Conservation (phyloP, 1,139 yeast species). For the Meyerozyma elateridarum region DNA sequence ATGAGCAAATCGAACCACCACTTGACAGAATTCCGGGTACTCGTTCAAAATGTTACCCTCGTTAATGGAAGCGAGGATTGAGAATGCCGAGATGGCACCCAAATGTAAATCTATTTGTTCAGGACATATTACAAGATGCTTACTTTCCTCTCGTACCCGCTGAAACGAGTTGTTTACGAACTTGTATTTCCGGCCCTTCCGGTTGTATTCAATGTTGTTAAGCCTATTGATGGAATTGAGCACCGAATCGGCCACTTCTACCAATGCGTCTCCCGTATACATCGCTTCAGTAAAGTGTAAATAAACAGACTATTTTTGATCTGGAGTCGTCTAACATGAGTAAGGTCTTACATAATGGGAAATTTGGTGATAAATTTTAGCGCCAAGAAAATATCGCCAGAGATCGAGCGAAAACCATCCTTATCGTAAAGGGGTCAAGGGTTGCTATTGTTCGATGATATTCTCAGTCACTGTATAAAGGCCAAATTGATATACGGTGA, state of each 20-base stretch:
- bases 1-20: conserved; percentile 47
- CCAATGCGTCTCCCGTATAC: conserved; percentile 16
- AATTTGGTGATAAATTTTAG: too few species aligned
- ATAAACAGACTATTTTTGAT: too few species aligned
- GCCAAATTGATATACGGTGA: too few species aligned
- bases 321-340: too few species aligned
- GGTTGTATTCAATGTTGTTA: conserved; percentile 39
- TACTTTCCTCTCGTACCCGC: conserved; percentile 47
- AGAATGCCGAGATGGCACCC: conserved; percentile 41
- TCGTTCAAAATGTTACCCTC: conserved; percentile 29
- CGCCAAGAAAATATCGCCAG: too few species aligned
- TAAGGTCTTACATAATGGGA: too few species aligned
- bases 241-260: conserved; percentile 19
- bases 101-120: conserved; percentile 30
- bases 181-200: conserved; percentile 49
- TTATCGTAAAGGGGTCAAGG: too few species aligned
- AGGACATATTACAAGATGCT: conserved; percentile 43
- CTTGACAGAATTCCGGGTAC: conserved; percentile 43
- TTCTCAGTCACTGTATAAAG: too few species aligned
- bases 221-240: conserved; percentile 23
- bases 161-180: conserved; percentile 47
- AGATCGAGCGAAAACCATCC: too few species aligned
- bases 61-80: conserved; percentile 35
- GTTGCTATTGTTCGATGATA: too few species aligned
- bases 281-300: too few species aligned